These are phyloP conservation scores for Arachnomyces sp. DNA, from an alignment of 2,329 filamentous ascomycete genomes.

Conservation along the genomic window DNA sequence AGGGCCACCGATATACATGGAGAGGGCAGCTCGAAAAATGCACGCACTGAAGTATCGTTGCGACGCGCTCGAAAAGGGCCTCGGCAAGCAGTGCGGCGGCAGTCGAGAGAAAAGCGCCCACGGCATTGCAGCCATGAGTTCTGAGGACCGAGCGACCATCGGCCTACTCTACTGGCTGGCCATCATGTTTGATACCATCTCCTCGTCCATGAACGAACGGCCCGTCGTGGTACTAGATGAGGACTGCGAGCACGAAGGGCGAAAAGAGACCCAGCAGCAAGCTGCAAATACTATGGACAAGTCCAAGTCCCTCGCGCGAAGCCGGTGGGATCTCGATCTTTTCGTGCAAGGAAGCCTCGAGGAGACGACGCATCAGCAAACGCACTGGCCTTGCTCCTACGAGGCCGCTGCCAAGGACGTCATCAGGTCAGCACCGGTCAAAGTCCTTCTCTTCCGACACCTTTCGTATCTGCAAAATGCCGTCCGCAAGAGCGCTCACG, in stretches of 20 bases:
- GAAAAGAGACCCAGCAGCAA: constrained; percentile 7
- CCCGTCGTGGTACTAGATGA: constrained; percentile 39
- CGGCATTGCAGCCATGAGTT: constrained; percentile 16
- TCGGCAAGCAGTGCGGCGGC: not conserved
- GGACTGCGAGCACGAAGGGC: constrained; percentile 24
- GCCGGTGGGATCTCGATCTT: constrained; percentile 29
- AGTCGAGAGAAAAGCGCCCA: not conserved
- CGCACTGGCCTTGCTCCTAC: constrained; percentile 48
- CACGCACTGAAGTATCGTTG: constrained; percentile 20
- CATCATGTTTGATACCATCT: constrained; percentile 52
- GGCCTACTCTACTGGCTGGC: constrained; percentile 51
- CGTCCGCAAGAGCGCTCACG: constrained; percentile 32
- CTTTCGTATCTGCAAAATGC: constrained; percentile 49
- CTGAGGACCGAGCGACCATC: constrained; percentile 39
- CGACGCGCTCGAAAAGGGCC: not conserved
- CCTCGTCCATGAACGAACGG: constrained; percentile 45
- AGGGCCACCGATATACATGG: constrained; percentile 29
- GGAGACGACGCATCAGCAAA: constrained; percentile 7
- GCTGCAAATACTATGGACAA: constrained; percentile 14
- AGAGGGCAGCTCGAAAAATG: constrained; percentile 33
- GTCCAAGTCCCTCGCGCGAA: too few species aligned
- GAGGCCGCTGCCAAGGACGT: constrained; percentile 44
- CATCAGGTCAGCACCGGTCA: constrained; percentile 48
- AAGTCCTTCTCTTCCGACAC: constrained; percentile 51
- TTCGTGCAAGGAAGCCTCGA: constrained; percentile 21